Evolutionary conservation across 192 early-diverging fungal species (phyloP).

Genomic region (Allomyces javanicus): DNA sequence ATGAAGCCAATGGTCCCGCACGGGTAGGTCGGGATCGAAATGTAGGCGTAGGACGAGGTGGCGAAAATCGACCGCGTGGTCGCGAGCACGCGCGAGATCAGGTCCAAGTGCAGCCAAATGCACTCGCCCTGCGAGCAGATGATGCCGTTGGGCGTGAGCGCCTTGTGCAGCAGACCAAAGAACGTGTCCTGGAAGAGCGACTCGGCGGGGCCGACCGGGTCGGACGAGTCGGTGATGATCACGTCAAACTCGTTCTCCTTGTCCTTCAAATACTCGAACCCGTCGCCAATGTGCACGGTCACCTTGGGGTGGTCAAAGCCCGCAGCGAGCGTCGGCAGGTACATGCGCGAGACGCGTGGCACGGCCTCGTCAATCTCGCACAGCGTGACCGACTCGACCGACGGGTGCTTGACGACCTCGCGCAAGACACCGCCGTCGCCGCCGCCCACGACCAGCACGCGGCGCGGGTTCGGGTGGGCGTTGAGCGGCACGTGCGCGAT

Average conservation of each 20-base stretch:
- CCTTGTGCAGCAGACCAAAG: slow-evolving; percentile 82
- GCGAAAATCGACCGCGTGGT: slow-evolving; percentile 70
- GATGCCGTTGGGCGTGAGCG: slow-evolving; percentile 72
- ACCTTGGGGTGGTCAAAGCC: slow-evolving; percentile 93
- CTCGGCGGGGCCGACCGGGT: slow-evolving; percentile 94
- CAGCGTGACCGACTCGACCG: slow-evolving; percentile 74
- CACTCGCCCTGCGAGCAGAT: slow-evolving; percentile 98
- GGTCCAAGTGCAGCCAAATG: slow-evolving; percentile 87
- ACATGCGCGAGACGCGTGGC: slow-evolving; percentile 74
- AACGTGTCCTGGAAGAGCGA: slow-evolving; percentile 79
- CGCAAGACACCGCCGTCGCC: slow-evolving; percentile 98
- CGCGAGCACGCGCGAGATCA: slow-evolving; percentile 77
- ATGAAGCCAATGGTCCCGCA: slow-evolving; percentile 94
- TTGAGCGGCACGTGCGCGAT: slow-evolving; percentile 92
- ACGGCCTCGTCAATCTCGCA: slow-evolving; percentile 98
- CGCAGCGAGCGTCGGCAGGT: slow-evolving; percentile 76
- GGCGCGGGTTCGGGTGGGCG: slow-evolving; percentile 82
- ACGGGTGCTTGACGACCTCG: slow-evolving; percentile 90
- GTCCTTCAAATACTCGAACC: slow-evolving; percentile 79
- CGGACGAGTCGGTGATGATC: slow-evolving; percentile 97
- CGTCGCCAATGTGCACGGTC: slow-evolving; percentile 84
- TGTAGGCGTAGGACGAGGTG: slow-evolving; percentile 80
- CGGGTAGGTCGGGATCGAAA: slow-evolving; percentile 91
- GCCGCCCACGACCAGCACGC: slow-evolving; percentile 96
- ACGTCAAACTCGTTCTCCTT: slow-evolving; percentile 79